Conservation (phyloP, 2,329 filamentous ascomycete species). For the Dactylonectria macrodidyma region DNA sequence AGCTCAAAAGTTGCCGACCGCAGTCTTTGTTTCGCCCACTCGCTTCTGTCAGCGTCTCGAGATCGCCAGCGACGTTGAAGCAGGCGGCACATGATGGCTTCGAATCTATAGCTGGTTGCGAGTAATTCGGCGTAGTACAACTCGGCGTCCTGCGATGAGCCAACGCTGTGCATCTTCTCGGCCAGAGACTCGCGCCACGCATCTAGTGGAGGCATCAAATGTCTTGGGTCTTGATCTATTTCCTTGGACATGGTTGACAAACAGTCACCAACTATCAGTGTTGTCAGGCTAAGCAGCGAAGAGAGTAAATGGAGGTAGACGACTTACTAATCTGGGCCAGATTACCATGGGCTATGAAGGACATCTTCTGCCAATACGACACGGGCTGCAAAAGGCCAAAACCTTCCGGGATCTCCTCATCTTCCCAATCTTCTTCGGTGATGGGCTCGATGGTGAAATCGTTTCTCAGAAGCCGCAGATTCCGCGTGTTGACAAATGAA, state of each 20-base stretch:
- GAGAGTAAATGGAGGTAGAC: not conserved
- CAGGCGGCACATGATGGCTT: conserved; percentile 35
- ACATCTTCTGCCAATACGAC: conserved; percentile 17
- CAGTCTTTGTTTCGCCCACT: conserved; percentile 36
- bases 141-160: not conserved
- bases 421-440: conserved; percentile 33
- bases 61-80: conserved; percentile 25
- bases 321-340: conserved; percentile 31
- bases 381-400: not conserved
- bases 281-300: not conserved
- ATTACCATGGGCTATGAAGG: conserved; percentile 23
- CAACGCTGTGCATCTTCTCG: conserved; percentile 13
- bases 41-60: not conserved
- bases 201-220: conserved; percentile 14
- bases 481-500: conserved; percentile 31
- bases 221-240: conserved; percentile 2
- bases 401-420: not conserved
- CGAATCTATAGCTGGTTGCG: conserved; percentile 33
- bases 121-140: conserved; percentile 20
- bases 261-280: not conserved
- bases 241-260: not conserved
- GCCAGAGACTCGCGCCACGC: conserved; percentile 25
- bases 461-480: conserved; percentile 12
- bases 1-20: conserved; percentile 29
- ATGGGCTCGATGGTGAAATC: not conserved